Base-by-base conservation (phyloP, 345 rosid genomes). In the Arabidopsis suecica region DNA sequence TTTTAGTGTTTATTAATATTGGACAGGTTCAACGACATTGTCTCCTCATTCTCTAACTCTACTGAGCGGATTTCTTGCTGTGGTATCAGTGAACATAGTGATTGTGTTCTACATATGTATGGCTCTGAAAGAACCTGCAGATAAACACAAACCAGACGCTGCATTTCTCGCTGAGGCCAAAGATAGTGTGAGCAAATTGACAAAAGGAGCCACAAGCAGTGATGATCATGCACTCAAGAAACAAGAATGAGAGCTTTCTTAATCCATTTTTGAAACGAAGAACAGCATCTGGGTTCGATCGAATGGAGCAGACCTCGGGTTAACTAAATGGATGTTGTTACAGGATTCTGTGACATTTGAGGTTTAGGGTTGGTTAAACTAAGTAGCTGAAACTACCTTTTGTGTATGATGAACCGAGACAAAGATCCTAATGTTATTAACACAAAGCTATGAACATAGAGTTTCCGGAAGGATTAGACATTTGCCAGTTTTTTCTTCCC, bases 91-190 rank as follows among this genome's bases (percentile, higher is more conserved):
- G 59, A 88, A 91, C 73, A 53, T 85, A 42, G 88, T 88, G 25
- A 85, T 91, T 22, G 91, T 84, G 49, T 84, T 83, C 72, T 91
- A 89, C 78, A 91, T 91, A 30, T 89, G 72, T 48, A 53, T 88
- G 93, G 93, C 93, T 38, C 74, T 89, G 84, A 89, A 84, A 83
- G 91, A 89, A 79, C 96, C 95, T 65, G 72, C 83, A 3, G 86
- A 86, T 55, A 86, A 87, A 67, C 87, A 88, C 9, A 87, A 89
- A 73, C 96, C 96, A 5, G 91, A 89, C 80, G 78, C 90, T 1
- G 61, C 78, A 61, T 89, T 89, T 78, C 75, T 88, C 38, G 88
- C 93, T 0, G 84, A 81, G 51, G 95, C 96, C 1, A 76, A 86
- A 86, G 89, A 88, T 69, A 88, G 95, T 70, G 67, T 86, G 41